Evolutionary conservation across 306 rosid genomes (phyloP).

Genomic region (Prosopis cineraria): DNA sequence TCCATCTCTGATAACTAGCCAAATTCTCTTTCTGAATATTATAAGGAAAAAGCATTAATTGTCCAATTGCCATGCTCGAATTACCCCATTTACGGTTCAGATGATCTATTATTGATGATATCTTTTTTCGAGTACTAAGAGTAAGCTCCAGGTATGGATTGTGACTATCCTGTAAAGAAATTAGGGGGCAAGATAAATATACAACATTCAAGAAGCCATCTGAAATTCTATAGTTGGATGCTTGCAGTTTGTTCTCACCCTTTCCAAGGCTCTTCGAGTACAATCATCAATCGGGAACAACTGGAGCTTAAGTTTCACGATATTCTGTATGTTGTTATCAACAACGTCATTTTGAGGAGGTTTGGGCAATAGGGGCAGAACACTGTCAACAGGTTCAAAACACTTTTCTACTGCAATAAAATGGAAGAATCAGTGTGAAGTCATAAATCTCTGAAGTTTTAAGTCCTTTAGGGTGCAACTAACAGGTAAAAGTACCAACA

Average conservation of each 20-base stretch:
- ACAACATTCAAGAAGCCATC: conserved; percentile 19
- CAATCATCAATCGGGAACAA: conserved; percentile 88
- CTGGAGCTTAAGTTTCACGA: conserved; percentile 85
- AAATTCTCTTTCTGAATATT: conserved; percentile 66
- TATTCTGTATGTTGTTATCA: conserved; percentile 51
- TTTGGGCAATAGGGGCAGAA: conserved; percentile 49
- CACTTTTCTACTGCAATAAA: conserved; percentile 61
- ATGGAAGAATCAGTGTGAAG: conserved; percentile 29
- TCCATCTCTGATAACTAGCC: conserved; percentile 71
- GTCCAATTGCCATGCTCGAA: conserved; percentile 87
- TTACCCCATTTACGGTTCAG: conserved; percentile 95
- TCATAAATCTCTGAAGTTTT: conserved; percentile 20
- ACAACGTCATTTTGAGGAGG: conserved; percentile 57
- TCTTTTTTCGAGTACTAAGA: conserved; percentile 83
- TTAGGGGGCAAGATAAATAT: background rate
- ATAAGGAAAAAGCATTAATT: conserved; percentile 81
- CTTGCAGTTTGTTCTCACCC: conserved; percentile 57
- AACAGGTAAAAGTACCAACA: conserved; percentile 24
- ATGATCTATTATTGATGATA: conserved; percentile 94
- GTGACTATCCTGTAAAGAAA: conserved; percentile 70
- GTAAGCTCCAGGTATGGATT: conserved; percentile 97
- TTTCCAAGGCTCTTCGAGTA: conserved; percentile 91
- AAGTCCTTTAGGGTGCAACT: conserved; percentile 19
- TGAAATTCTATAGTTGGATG: conserved; percentile 21
- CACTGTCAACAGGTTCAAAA: conserved; percentile 48